Base-by-base conservation (phyloP, 2,329 filamentous ascomycete species). In the Arthrobotrys musiformis region DNA sequence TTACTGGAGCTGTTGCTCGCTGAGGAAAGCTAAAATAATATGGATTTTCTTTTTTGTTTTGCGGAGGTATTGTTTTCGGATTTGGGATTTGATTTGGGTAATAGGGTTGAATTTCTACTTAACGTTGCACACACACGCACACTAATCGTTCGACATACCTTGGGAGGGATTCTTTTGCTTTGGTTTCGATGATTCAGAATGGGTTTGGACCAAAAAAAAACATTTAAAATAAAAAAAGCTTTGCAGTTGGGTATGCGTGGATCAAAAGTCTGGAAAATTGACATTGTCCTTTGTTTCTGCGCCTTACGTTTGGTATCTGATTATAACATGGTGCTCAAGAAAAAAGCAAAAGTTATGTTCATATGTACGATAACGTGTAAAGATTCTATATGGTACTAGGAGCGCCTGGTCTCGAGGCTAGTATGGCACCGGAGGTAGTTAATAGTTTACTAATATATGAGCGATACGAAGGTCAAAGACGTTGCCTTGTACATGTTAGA, bases 1-100 rank as follows among this genome's bases (percentile, higher is more conserved):
- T 81, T 91, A 79, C 85, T 91, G 13, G 90, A 91, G 81, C 90
- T 81, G 28, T 69, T 81, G 52, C 63, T 81, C 42, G 73, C 78
- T 6, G 73, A 73, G 26, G 73, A 73, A 54, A 64, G 68, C 40
- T 73, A 76, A 58, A n/a, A 54, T 69, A 46, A 40, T 35, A 26
- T 70, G 30, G 35, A 9, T 1, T 26, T 44, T 48, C 13, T 56
- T 33, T 35, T 40, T 58, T 40, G 8, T 8, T 40, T 26, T 15
- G 1, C 2, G 4, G 7, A 9, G 17, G 4, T 26, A 40, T 40
- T 40, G n/a, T 11, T 48, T 60, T 58, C 26, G 50, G 46, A 15
- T 17, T 19, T 48, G 22, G n/a, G 13, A 28, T 26, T 24, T 7
- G 19, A 40, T 58, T n/a, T 40, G 11, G 33, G 22, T 26, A 40